Percentiles rank a stretch among this genome's conserved stretches.
Evolutionary conservation across 345 rosid species (phyloP).

Genomic region (Eucalyptus microcorys): DNA sequence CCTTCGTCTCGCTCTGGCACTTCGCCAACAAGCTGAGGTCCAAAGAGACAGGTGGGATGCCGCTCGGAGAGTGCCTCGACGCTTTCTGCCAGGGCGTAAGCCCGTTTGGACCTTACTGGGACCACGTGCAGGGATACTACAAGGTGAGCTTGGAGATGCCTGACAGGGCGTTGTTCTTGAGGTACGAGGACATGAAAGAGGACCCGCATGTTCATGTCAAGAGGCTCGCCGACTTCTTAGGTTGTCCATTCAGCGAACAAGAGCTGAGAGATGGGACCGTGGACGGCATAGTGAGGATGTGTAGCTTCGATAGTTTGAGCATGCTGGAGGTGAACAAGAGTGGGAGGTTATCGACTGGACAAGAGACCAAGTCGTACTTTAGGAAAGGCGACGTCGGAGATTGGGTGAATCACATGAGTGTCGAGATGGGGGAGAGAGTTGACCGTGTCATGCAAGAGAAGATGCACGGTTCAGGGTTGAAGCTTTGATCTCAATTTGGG

Average conservation of each 20-base stretch:
- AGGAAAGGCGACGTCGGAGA: not conserved
- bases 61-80: not conserved
- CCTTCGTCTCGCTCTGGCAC: not conserved
- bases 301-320: not conserved
- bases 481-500: not conserved
- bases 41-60: not conserved
- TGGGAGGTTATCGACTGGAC: not conserved
- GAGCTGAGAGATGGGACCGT: not conserved
- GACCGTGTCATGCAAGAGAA: not conserved
- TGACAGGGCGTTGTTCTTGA: not conserved
- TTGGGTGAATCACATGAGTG: not conserved
- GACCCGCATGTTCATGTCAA: not conserved
- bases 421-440: not conserved
- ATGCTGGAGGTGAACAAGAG: not conserved
- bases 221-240: not conserved
- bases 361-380: not conserved
- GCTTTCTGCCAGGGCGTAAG: not conserved
- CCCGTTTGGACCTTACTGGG: not conserved
- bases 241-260: not conserved
- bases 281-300: not conserved
- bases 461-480: not conserved
- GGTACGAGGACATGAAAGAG: not conserved
- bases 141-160: not conserved
- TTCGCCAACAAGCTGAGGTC: not conserved
- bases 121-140: not conserved